These are phyloP conservation scores for Exophiala phaeomuriformis DNA, from an alignment of 2,329 filamentous ascomycete genomes.

Conservation along the genomic window DNA sequence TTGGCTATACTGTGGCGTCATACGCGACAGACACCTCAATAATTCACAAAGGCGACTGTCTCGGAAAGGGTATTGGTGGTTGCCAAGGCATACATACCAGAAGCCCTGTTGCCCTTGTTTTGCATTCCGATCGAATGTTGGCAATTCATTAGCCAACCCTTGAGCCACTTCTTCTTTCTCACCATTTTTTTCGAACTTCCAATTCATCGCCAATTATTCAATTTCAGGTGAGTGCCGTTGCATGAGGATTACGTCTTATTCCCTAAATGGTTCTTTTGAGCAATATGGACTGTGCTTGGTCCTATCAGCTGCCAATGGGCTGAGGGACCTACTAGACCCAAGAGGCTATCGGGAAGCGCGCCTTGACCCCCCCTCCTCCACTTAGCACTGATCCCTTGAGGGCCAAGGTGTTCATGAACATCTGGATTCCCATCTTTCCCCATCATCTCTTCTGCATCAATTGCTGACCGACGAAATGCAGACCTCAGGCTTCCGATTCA, in stretches of 20 bases:
- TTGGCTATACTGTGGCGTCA: slow-evolving; percentile 8
- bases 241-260: background rate
- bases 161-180: background rate
- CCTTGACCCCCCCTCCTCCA: slow-evolving; percentile 20
- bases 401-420: slow-evolving; percentile 20
- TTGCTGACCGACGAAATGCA: slow-evolving; percentile 23
- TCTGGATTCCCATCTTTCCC: slow-evolving; percentile 5
- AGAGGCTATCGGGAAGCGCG: slow-evolving; percentile 10
- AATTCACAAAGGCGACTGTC: slow-evolving; percentile 4
- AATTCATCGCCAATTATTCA: slow-evolving; percentile 1
- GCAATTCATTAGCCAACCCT: slow-evolving; percentile 8
- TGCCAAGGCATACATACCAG: slow-evolving; percentile 23
- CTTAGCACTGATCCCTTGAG: slow-evolving; percentile 21
- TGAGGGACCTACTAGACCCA: slow-evolving; percentile 12
- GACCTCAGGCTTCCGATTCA: slow-evolving; percentile 18
- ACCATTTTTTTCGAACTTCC: slow-evolving; percentile 7
- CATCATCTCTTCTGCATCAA: slow-evolving; percentile 12
- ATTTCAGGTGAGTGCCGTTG: slow-evolving; percentile 11
- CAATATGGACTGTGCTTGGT: slow-evolving; percentile 15
- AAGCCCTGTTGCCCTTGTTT: slow-evolving; percentile 19
- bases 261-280: background rate
- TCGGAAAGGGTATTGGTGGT: slow-evolving; percentile 12
- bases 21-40: slow-evolving; percentile 1
- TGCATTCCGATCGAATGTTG: slow-evolving; percentile 14
- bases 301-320: slow-evolving; percentile 5